Base-by-base conservation (phyloP, 208 protist genomes). In the Leishmania aethiopica region DNA sequence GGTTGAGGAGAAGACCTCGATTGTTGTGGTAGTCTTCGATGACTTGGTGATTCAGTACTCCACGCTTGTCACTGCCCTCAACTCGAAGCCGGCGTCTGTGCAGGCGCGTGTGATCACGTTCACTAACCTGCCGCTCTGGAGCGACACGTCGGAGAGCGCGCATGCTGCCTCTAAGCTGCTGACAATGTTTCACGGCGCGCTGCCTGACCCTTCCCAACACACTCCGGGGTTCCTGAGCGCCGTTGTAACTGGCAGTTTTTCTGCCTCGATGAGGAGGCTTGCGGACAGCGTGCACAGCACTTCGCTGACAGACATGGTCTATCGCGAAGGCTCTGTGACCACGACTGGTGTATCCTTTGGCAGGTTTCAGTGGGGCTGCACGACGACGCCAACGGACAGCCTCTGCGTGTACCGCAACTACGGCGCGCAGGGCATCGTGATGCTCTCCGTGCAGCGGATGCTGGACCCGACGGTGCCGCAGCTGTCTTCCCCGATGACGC, bases 91-190 rank as follows among this genome's bases (percentile, higher is more conserved):
- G 35, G 81, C 74, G 11, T 37, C 78, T 28, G 78, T 82, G 75
- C 82, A 83, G 75, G 62, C 72, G 35, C 86, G 88, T 2, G 45
- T 91, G 32, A 73, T 89, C 32, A 78, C 88, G 45, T 17, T 90
- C 47, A 90, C 74, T 28, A 92, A 82, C 75, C 77, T 94, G 80
- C 90, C 88, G 15, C 80, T 88, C 32, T 92, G 88, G 90, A 84
- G 49, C 35, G 83, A 92, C 70, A 78, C 51, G 5, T 82, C 81
- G 22, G 11, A 11, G 28, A 66, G 28, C 60, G 45, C 45, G 45
- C 45, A 47, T 47, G 45, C 45, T 11, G 42, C 42, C 3, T 42
- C 40, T n/a, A n/a, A 40, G 37, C 37, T 40, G 37, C n/a, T n/a
- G n/a, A n/a, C n/a, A n/a, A n/a, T n/a, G n/a, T n/a, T n/a, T n/a